Percentiles rank a stretch among this genome's conserved stretches.
Conservation (phyloP, 1,284 basidiomycete genomes). For the Lentinus polychrous region DNA sequence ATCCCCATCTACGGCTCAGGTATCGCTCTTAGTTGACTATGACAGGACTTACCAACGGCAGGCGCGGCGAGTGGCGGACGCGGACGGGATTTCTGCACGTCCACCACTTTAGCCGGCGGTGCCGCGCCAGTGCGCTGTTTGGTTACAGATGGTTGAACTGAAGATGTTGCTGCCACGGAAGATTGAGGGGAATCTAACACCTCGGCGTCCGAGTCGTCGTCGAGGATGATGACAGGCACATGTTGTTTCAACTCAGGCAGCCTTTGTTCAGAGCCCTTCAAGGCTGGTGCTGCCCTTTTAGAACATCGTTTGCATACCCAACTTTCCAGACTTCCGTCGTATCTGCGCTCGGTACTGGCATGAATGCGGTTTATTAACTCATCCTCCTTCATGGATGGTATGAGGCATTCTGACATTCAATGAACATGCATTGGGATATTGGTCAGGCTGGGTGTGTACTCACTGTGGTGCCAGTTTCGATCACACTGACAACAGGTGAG, state of each 20-base stretch:
- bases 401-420: not conserved
- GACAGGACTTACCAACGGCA: too few species aligned
- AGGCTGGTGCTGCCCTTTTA: not conserved
- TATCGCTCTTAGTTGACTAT: too few species aligned
- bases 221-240: not conserved
- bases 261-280: not conserved
- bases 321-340: conserved; percentile 2
- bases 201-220: not conserved
- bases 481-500: conserved; percentile 10
- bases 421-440: not conserved
- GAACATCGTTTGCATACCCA: conserved; percentile 10
- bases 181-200: not conserved
- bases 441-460: not conserved
- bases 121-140: not conserved
- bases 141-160: not conserved
- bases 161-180: not conserved
- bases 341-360: not conserved
- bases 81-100: too few species aligned
- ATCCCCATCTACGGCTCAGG: too few species aligned
- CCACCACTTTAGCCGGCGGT: too few species aligned
- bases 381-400: not conserved
- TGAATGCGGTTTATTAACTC: not conserved
- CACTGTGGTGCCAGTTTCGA: conserved; percentile 17
- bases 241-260: too few species aligned
- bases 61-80: too few species aligned